Percentiles rank a stretch among this genome's conserved stretches.
These are phyloP conservation scores for Penicillium sp. DNA, from an alignment of 2,329 filamentous ascomycete species.

Conservation along the genomic window DNA sequence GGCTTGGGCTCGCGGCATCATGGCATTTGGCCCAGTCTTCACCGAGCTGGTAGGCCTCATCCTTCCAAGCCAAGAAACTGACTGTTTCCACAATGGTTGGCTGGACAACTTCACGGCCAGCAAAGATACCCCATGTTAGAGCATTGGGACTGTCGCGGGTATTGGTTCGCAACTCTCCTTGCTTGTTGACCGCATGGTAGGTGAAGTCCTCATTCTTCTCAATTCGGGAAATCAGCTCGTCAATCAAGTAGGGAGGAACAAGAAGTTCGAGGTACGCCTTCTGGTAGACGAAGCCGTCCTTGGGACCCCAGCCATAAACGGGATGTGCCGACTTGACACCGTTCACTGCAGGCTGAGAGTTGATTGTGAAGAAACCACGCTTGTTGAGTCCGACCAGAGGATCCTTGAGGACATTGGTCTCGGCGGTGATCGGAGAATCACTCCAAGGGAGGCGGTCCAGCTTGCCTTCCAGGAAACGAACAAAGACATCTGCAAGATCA, in stretches of 20 bases:
- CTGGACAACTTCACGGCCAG: conserved; percentile 98
- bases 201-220: conserved; percentile 80
- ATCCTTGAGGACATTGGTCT: conserved; percentile 77
- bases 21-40: conserved; percentile 95
- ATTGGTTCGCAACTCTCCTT: conserved; percentile 82
- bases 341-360: conserved; percentile 94
- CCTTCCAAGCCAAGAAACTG: conserved; percentile 97
- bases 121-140: conserved; percentile 99
- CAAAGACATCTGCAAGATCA: conserved; percentile 83
- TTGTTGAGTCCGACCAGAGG: conserved; percentile 82
- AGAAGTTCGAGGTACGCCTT: conserved; percentile 96
- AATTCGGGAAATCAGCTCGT: conserved; percentile 77
- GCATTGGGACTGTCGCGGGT: conserved; percentile 86
- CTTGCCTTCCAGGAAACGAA: conserved; percentile 80
- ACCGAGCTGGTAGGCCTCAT: conserved; percentile 92
- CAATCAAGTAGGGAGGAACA: conserved; percentile 78
- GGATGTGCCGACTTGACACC: conserved; percentile 86
- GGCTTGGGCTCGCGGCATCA: conserved; percentile 73
- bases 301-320: conserved; percentile 90
- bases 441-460: conserved; percentile 91
- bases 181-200: conserved; percentile 90
- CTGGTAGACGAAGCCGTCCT: conserved; percentile 96
- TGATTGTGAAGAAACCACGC: conserved; percentile 89
- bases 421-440: conserved; percentile 81
- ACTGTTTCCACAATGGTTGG: conserved; percentile 99